phyloP scores from a whole-genome alignment of 495 filamentous ascomycete species.

The Baudoinia panamericana region DNA sequence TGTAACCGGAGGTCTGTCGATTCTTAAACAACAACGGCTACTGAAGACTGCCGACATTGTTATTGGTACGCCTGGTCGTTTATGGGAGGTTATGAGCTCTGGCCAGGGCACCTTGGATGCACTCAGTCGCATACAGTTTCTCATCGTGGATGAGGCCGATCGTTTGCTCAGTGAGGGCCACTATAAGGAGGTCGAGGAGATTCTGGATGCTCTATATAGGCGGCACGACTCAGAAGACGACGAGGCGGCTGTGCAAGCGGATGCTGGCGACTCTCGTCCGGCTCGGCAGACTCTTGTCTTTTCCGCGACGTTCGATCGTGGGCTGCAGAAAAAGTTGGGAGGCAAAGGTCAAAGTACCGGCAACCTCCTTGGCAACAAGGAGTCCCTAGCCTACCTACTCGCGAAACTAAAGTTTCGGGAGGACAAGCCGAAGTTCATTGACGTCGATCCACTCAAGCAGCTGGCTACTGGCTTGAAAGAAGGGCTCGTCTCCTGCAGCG shows the following conservation, averaged over 20 bases:
- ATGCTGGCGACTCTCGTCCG: not conserved
- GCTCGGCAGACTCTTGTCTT: conserved; percentile 84
- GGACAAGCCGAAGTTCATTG: conserved; percentile 75
- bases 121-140: conserved; percentile 59
- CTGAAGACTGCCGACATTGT: conserved; percentile 68
- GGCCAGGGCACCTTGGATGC: conserved; percentile 45
- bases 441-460: conserved; percentile 73
- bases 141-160: conserved; percentile 93
- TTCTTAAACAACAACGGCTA: conserved; percentile 83
- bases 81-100: conserved; percentile 83
- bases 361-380: conserved; percentile 53
- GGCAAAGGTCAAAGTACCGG: conserved; percentile 49
- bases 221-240: conserved; percentile 34
- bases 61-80: conserved; percentile 77
- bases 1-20: conserved; percentile 76
- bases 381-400: conserved; percentile 85
- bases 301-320: conserved; percentile 88
- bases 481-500: conserved; percentile 78
- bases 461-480: conserved; percentile 81
- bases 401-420: conserved; percentile 76
- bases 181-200: conserved; percentile 85
- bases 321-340: conserved; percentile 76
- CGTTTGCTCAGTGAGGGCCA: conserved; percentile 82
- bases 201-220: conserved; percentile 61
- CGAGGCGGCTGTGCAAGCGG: conserved; percentile 7